Evolutionary conservation across 2,329 filamentous ascomycete genomes (phyloP), one percentile per base, ranked within the genome.

Genomic region (Neobulgaria alba): DNA sequence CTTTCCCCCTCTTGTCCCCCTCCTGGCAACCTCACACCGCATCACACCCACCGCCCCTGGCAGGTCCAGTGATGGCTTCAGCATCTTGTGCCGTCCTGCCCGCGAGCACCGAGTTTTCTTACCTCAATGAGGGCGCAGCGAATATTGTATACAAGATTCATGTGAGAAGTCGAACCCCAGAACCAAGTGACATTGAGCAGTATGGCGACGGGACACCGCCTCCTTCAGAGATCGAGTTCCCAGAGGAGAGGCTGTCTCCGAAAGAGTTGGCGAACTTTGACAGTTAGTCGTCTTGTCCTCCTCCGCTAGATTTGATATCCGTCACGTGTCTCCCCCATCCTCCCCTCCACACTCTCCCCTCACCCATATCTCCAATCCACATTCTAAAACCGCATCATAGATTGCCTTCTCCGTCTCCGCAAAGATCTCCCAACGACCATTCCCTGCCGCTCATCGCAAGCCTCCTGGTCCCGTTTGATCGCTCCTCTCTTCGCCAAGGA

Each of bases 111-210:
- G 16, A 26, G 8, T 12, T 51, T 5, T 5, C 36, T 1, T 77
- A 75, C 47, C 60, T 77, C 8, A 70, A 69, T 17, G 85, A 92
- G 60, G 85, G 85, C 17, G 79, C 82, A 17, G 84, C 85, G 39
- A 90, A 92, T 59, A 72, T 82, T 38, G 80, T 89, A 47, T 88
- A 85, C 55, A 71, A 72, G 50, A 69, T 84, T 61, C 65, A 3
- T 53, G 61, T 42, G 53, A 53, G 42, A 50, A 59, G 39, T 32
- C 49, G 45, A 10, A 48, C 45, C 19, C 51, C 43, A 23, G 36
- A 34, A 32, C 40, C 43, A 20, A 44, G 46, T 57, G 29, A 48
- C 59, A 45, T 61, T 61, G 50, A 62, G 54, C 56, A 63, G 58
- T 68, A 59, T 45, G 57, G 50, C 12, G 42, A 39, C 16, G 35